Evolutionary conservation across 176 grass and related monocot genomes (phyloP), one percentile per base, ranked within the genome.

Genomic region (Hsuehochloa calcarea): DNA sequence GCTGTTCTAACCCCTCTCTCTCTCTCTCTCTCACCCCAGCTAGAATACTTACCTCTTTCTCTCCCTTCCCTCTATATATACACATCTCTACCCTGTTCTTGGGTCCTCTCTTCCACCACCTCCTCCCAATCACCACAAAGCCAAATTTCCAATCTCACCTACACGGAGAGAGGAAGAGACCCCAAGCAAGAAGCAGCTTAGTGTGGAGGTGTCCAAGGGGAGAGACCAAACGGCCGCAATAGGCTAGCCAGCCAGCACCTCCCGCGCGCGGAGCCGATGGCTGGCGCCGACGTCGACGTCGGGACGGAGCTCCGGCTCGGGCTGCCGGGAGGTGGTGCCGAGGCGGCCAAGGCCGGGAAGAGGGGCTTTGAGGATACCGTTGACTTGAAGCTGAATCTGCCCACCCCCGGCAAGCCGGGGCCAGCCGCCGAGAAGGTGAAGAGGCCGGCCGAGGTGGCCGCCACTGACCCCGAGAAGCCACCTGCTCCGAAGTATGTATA

Each of bases 241-340:
- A 65, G 87, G 81, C 82, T 85, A 83, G 80, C 60, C 37, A 60
- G 59, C 39, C 74, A 65, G 73, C 82, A 50, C 87, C 71, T 90
- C 72, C 81, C 35, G 74, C 82, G 81, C 41, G 79, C 79, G 86
- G 86, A 80, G 82, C 84, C 82, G 82, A 90, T 84, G 91, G 78
- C 83, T 87, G 87, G 87, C 88, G 76, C 80, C 85, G 85, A 87
- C 75, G 89, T 91, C 79, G 79, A 90, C 76, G 92, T 92, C 39
- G 93, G 87, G 89, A 98, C 96, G 68, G 96, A 98, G 91, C 96
- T 98, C 87, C 55, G 93, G 11, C 96, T 98, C 79, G 91, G 96
- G 68, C 79, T 95, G 85, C 93, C 93, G 0, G 93, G 96, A 60
- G 96, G 91, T 29, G 92, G 80, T 31, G 95, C 88, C 27, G 95